phyloP scores from a whole-genome alignment of 768 basidiomycete genomes.

The Mycena albidolilacea region DNA sequence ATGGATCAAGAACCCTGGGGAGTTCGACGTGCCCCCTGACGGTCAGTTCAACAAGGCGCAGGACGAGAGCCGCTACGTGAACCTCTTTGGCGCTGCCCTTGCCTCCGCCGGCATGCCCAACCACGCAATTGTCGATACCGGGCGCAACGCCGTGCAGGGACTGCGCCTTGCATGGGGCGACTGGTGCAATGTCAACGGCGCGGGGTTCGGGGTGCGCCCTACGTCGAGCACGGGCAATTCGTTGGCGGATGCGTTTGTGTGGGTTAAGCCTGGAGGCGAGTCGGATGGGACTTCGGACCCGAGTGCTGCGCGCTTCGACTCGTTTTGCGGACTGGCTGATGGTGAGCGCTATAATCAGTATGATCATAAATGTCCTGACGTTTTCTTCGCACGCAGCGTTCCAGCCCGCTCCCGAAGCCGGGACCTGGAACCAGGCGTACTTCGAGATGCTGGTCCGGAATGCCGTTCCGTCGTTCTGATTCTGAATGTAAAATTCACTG shows the following conservation, averaged over 20 bases:
- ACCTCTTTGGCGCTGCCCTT: slow-evolving; percentile 54
- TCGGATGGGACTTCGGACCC: slow-evolving; percentile 74
- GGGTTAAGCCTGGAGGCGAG: slow-evolving; percentile 80
- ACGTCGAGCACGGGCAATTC: slow-evolving; percentile 67
- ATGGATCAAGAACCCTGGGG: slow-evolving; percentile 19
- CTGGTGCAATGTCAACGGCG: slow-evolving; percentile 47
- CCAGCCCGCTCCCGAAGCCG: slow-evolving; percentile 37
- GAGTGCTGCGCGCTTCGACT: slow-evolving; percentile 67
- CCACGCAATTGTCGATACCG: slow-evolving; percentile 62
- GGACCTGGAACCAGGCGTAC: slow-evolving; percentile 56
- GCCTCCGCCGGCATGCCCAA: slow-evolving; percentile 24
- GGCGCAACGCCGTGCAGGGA: slow-evolving; percentile 59
- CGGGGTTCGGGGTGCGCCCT: slow-evolving; percentile 65
- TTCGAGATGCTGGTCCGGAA: slow-evolving; percentile 66
- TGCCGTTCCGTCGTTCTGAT: slow-evolving; percentile 67
- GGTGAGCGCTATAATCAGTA: slow-evolving; percentile 49
- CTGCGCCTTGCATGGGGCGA: slow-evolving; percentile 60
- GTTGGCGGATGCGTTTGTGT: slow-evolving; percentile 61
- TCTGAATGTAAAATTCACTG: slow-evolving; percentile 53
- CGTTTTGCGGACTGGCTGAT: slow-evolving; percentile 65
- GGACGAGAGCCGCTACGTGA: slow-evolving; percentile 59
- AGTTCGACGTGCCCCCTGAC: slow-evolving; percentile 22
- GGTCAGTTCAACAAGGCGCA: slow-evolving; percentile 31
- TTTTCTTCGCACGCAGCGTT: slow-evolving; percentile 6
- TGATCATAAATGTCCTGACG: slow-evolving; percentile 3